phyloP scores from a whole-genome alignment of 345 rosid species.

The Viola odorata region DNA sequence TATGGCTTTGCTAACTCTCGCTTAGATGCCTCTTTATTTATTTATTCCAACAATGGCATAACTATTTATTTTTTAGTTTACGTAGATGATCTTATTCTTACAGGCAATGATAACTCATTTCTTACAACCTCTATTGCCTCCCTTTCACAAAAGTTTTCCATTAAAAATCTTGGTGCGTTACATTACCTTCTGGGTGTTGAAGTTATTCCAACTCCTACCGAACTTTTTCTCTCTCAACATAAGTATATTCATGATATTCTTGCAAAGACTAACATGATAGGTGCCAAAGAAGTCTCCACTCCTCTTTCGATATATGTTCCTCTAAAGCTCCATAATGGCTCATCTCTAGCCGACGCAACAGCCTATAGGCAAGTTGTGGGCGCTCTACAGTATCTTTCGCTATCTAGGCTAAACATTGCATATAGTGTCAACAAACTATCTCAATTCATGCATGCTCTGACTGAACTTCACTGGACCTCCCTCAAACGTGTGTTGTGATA shows the following conservation, averaged over 20 bases:
- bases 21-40: not conserved
- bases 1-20: not conserved
- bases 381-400: no score
- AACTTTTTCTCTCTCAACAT: not conserved
- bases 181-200: not conserved
- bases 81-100: conserved; percentile 1
- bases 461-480: no score
- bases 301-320: not conserved
- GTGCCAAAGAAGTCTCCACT: conserved; percentile 6
- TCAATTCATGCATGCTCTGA: no score
- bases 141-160: not conserved
- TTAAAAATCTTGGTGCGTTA: not conserved
- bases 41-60: not conserved
- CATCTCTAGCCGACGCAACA: no score
- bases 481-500: no score
- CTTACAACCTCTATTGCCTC: not conserved
- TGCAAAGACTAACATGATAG: not conserved
- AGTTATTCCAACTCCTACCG: not conserved
- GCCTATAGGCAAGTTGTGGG: no score
- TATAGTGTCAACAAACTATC: no score
- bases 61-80: conserved; percentile 1
- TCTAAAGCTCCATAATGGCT: not conserved
- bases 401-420: no score
- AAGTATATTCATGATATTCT: not conserved
- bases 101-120: not conserved